Conservation (phyloP, 768 basidiomycete species). For the Chiua virens region DNA sequence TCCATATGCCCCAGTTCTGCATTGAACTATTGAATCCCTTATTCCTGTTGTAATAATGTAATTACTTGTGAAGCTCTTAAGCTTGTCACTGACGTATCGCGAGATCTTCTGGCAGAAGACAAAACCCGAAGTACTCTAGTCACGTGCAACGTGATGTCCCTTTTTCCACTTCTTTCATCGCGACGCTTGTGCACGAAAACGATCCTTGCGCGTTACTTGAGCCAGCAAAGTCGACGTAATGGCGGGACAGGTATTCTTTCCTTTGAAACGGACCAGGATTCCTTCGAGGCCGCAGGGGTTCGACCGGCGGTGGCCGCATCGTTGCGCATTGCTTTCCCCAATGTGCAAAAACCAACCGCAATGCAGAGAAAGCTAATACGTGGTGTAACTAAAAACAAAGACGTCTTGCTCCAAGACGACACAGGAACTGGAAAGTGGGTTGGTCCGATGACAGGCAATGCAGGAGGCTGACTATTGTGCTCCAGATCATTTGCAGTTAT, state of each 20-base stretch:
- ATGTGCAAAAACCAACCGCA: slow-evolving; percentile 54
- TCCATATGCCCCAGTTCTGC: background rate
- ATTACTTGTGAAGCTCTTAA: background rate
- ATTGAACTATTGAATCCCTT: background rate
- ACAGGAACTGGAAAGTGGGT: slow-evolving; percentile 84
- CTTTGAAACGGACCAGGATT: slow-evolving; percentile 3
- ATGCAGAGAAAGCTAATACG: slow-evolving; percentile 63
- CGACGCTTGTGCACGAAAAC: slow-evolving; percentile 23
- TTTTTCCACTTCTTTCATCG: slow-evolving; percentile 11
- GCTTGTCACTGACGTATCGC: too few relatives aligned
- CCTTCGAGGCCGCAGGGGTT: slow-evolving; percentile 57
- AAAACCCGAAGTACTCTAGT: background rate
- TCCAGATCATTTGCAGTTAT: slow-evolving; percentile 71
- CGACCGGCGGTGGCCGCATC: slow-evolving; percentile 47
- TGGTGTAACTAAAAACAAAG: slow-evolving; percentile 53
- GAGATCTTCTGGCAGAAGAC: too few relatives aligned
- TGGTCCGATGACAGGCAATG: background rate
- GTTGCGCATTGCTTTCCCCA: slow-evolving; percentile 60
- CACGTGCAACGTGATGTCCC: slow-evolving; percentile 27
- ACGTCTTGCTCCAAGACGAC: slow-evolving; percentile 64
- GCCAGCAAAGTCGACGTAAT: slow-evolving; percentile 18
- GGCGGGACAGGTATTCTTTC: background rate
- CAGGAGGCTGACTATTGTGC: slow-evolving; percentile 1
- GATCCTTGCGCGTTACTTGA: slow-evolving; percentile 26
- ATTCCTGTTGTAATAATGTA: slow-evolving; percentile 16